These are phyloP conservation scores for Fraxinus paxiana DNA, from an alignment of 305 asterid species.

Conservation along the genomic window DNA sequence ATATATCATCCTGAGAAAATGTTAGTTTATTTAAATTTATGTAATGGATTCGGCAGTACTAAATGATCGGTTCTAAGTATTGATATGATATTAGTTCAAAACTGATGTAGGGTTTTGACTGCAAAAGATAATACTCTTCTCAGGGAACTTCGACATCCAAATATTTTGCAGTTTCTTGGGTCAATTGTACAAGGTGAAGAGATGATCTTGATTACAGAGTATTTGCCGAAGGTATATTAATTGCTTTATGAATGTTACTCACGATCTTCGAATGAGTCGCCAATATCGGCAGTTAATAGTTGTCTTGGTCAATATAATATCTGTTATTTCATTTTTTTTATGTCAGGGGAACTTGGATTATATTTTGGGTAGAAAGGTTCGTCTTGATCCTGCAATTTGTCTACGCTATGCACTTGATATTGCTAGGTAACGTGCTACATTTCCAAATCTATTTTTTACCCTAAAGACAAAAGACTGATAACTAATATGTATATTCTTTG, in stretches of 20 bases:
- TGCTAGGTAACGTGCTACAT: constrained; percentile 39
- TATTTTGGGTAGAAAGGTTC: constrained; percentile 41
- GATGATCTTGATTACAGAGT: constrained; percentile 58
- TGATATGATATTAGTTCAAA: constrained; percentile 2
- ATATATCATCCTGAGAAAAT: constrained; percentile 38
- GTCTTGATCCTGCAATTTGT: constrained; percentile 50
- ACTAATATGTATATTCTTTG: background rate
- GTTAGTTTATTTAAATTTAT: constrained; percentile 21
- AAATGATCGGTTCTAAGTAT: background rate
- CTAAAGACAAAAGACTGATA: background rate
- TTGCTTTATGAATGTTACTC: background rate
- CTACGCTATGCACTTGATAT: constrained; percentile 63
- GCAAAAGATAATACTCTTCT: constrained; percentile 55
- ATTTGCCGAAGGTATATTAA: constrained; percentile 49
- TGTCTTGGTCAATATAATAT: background rate
- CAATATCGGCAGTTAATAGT: background rate
- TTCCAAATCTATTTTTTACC: background rate
- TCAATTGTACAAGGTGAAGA: constrained; percentile 59
- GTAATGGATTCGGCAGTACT: background rate
- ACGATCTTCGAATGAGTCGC: background rate
- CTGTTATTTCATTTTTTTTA: background rate
- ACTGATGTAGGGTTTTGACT: constrained; percentile 44
- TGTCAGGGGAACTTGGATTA: constrained; percentile 52
- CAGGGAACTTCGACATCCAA: constrained; percentile 63
- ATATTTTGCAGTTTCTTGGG: constrained; percentile 67